A percentile compares a stretch with the other conserved stretches of the same genome.
phyloP scores from a whole-genome alignment of 169 alveolate species.

The Babesia bigemina region DNA sequence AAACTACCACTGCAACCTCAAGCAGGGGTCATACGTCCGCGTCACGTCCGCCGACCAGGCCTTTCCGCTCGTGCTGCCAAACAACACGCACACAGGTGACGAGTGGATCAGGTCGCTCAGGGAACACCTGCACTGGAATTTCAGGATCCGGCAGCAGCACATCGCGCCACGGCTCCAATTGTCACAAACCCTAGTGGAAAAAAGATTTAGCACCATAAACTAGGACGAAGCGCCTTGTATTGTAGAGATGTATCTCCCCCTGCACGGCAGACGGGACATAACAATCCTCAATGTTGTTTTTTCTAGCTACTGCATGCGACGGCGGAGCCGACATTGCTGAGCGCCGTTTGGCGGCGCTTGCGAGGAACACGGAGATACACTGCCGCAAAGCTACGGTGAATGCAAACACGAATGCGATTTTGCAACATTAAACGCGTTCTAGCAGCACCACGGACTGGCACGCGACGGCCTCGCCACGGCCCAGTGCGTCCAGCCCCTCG shows the following conservation, averaged over 20 bases:
- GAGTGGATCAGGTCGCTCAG: slow-evolving; percentile 66
- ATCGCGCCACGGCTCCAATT: slow-evolving; percentile 3
- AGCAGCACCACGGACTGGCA: slow-evolving; percentile 64
- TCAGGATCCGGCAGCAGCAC: slow-evolving; percentile 60
- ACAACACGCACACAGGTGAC: slow-evolving; percentile 51
- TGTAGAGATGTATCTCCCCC: not conserved
- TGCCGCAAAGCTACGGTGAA: no score
- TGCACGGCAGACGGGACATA: no score
- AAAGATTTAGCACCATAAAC: not conserved
- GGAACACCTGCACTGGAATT: slow-evolving; percentile 71
- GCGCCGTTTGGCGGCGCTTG: no score
- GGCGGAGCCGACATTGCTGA: no score
- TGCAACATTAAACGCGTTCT: not conserved
- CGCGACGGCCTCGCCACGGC: slow-evolving; percentile 58
- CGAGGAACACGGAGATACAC: no score
- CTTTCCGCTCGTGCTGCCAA: slow-evolving; percentile 68
- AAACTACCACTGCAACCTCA: slow-evolving; percentile 52
- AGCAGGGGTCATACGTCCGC: slow-evolving; percentile 63
- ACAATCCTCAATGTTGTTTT: no score
- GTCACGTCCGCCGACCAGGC: slow-evolving; percentile 27
- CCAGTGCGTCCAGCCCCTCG: slow-evolving; percentile 67
- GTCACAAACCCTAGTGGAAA: not conserved
- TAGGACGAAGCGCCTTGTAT: not conserved
- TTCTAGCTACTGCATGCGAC: no score
- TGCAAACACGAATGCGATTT: no score